Base-by-base conservation (phyloP, 2,329 filamentous ascomycete genomes). In the Waltergamsia citrina region DNA sequence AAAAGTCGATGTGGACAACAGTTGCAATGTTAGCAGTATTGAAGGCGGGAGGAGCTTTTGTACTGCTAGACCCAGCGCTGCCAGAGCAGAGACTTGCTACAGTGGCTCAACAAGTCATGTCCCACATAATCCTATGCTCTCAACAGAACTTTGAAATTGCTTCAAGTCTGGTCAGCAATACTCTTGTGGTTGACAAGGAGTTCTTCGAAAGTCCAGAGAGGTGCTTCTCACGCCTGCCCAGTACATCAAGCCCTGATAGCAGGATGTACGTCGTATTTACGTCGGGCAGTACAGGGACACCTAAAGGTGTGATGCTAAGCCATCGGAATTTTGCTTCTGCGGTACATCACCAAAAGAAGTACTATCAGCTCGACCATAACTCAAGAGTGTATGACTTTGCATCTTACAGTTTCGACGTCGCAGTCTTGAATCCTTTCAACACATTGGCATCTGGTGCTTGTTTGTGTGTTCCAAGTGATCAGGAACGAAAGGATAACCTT, bases 381-480 rank as follows among this genome's bases (percentile, higher is more conserved):
- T 44, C 43, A 14, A 36, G 44, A 23, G 35, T 45, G 8, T 42
- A 36, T 29, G 36, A 47, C 20, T 47, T 47, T 39, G 34, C 44
- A 7, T 39, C 43, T 4, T 44, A 47, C 30, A 39, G 30, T 22
- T 51, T 50, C 33, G 48, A 47, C 22, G 36, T 32, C 8, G 41
- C 40, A 8, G 32, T 45, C 4, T 22, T 29, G 1, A 39, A 45
- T 4, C 26, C 38, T 2, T 40, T 47, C 10, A 33, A 29, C 3
- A 34, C 42, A 3, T 38, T 51, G 1, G 22, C 29, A 7, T 25
- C 30, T 2, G 67, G 67, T 19, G 67, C 63, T 9, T 69, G 65
- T 36, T 52, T 71, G 7, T 70, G 67, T 42, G 64, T 73, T n/a
- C 66, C 69, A 2, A 68, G 64, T 2, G 69, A 74, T 14, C 56